Base-by-base conservation (phyloP, 2,329 filamentous ascomycete species). In the Xylariaceae sp. region DNA sequence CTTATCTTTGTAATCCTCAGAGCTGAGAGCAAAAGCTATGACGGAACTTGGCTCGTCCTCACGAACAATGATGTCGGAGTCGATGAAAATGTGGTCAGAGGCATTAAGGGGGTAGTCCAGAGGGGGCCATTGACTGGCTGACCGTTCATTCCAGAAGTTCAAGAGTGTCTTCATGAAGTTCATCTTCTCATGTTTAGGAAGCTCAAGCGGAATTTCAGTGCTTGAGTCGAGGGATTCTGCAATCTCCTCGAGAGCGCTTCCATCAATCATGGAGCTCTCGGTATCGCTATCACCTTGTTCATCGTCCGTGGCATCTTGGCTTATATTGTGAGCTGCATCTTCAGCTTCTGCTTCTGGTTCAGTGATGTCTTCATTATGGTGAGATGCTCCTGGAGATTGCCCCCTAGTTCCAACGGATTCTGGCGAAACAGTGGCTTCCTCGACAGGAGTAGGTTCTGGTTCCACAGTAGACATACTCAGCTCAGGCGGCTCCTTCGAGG, bases 81-180 rank as follows among this genome's bases (percentile, higher is more conserved):
- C 92, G 56, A 92, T 89, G 76, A 97, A 97, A 52, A 99, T 92
- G 73, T 99, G 94, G 72, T 99, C 94, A 13, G 88, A 90, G 51
- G 88, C 80, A 65, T 85, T 89, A 63, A 97, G 83, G 2, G 95
- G 95, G 69, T 99, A 99, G 57, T 99, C 94, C 17, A 99, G 82
- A 18, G 88, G 85, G 4, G 88, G 83, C 94, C 94, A 99, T 44
- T 93, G 92, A 73, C 92, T 97, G 23, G 95, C 91, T 52, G 94
- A 97, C 56, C 94, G 86, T 74, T 99, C 95, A 2, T 94, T 95
- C 94, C 94, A 99, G 74, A 99, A 99, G 69, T 93, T 97, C 13
- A 92, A 94, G 51, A 99, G 81, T 78, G 97, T 92, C 71, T 95
- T 96, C 84, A 99, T 88, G 65, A 97, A 78, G 51, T 92, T 97